Percentiles rank a stretch among this genome's conserved stretches.
Evolutionary conservation across 2,329 filamentous ascomycete genomes (phyloP).

Genomic region (Xylaria sp.): DNA sequence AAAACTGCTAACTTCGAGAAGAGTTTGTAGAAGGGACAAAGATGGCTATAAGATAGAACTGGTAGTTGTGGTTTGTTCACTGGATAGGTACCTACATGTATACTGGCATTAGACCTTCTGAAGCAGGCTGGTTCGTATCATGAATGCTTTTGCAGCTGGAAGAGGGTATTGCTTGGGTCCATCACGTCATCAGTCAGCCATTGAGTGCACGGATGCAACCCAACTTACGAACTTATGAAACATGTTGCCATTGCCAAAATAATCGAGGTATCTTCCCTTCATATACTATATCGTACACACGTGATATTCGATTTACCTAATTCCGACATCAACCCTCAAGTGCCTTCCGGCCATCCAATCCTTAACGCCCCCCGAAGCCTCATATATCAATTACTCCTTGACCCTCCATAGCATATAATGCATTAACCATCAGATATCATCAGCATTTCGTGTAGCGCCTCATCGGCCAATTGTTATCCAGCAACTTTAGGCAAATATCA

Average conservation of each 20-base stretch:
- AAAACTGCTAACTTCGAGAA: not conserved
- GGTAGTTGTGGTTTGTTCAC: not conserved
- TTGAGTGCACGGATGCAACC: not conserved
- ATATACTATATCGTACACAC: not conserved
- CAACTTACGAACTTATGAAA: not conserved
- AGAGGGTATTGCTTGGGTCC: not conserved
- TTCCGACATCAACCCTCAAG: not conserved
- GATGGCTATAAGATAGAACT: not conserved
- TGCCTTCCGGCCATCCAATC: not conserved
- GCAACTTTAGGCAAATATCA: constrained; percentile 9
- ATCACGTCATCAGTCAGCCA: not conserved
- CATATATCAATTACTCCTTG: not conserved
- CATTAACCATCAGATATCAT: not conserved
- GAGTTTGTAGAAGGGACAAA: not conserved
- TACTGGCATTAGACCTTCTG: no score
- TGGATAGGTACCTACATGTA: no score
- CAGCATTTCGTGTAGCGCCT: constrained; percentile 5
- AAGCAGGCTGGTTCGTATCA: no score
- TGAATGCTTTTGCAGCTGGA: not conserved
- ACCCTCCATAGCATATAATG: constrained; percentile 6
- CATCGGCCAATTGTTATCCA: constrained; percentile 10
- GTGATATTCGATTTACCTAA: constrained; percentile 3
- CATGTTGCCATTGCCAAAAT: not conserved
- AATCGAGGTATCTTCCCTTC: not conserved
- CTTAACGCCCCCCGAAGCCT: constrained; percentile 3